phyloP scores from a whole-genome alignment of 345 rosid genomes.

The Melastoma malabathricum region DNA sequence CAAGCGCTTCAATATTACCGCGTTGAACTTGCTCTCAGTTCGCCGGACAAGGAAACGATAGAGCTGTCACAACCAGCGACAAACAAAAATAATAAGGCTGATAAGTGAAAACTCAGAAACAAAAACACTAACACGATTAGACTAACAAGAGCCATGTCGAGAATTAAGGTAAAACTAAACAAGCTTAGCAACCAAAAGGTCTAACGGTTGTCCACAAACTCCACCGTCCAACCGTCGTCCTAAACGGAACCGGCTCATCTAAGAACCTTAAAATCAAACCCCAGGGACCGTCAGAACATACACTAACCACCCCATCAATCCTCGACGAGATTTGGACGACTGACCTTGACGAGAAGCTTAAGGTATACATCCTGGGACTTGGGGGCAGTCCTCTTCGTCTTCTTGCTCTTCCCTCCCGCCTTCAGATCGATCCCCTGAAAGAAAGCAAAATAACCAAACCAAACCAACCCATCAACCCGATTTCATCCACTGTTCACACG shows the following conservation, averaged over 20 bases:
- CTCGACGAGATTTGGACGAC: not conserved
- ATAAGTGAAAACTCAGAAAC: not conserved
- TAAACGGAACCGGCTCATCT: too few species aligned
- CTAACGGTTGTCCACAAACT: too few species aligned
- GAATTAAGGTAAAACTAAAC: too few species aligned
- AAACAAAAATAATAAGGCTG: not conserved
- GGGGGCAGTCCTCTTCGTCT: slow-evolving; percentile 54
- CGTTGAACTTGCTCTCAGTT: slow-evolving; percentile 60
- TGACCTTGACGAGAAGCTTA: slow-evolving; percentile 75
- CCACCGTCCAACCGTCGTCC: too few species aligned
- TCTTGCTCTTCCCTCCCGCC: slow-evolving; percentile 73
- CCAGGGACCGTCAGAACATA: not conserved
- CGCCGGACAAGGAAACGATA: slow-evolving; percentile 68
- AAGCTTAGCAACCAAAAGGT: too few species aligned
- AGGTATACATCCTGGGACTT: slow-evolving; percentile 64
- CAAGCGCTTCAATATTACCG: slow-evolving; percentile 58
- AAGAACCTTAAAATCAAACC: too few species aligned
- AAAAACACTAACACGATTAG: not conserved
- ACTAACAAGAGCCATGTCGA: not conserved
- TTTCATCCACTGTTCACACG: not conserved
- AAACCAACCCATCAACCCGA: not conserved
- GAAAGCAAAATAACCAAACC: not conserved
- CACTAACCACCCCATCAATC: not conserved
- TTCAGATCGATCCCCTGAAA: slow-evolving; percentile 57
- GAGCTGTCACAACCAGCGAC: slow-evolving; percentile 16